phyloP scores from a whole-genome alignment of 768 basidiomycete genomes.

The Atractiella rhizophila region DNA sequence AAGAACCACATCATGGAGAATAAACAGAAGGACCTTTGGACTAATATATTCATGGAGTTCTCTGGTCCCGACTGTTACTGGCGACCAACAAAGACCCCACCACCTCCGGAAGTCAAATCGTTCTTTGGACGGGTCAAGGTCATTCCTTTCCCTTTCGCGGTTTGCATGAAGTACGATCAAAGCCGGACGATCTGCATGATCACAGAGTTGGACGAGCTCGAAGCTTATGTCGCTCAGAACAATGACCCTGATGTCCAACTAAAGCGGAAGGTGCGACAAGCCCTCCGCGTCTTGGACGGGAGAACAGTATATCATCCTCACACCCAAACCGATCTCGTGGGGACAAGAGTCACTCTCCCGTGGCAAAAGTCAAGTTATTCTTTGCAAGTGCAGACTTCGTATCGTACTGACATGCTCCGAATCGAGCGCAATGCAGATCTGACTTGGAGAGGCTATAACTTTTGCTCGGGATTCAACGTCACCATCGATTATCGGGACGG shows the following conservation, averaged over 20 bases:
- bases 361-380: slow-evolving; percentile 32
- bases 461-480: slow-evolving; percentile 33
- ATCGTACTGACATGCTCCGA: background rate
- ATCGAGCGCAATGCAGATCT: slow-evolving; percentile 12
- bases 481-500: slow-evolving; percentile 29
- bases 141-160: slow-evolving; percentile 50
- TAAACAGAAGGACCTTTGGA: slow-evolving; percentile 29
- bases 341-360: slow-evolving; percentile 28
- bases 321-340: slow-evolving; percentile 31
- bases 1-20: slow-evolving; percentile 27
- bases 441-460: slow-evolving; percentile 9
- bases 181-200: background rate
- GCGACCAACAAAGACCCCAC: slow-evolving; percentile 17
- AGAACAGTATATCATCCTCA: slow-evolving; percentile 40
- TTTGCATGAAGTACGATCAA: slow-evolving; percentile 25
- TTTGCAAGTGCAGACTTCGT: slow-evolving; percentile 28
- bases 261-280: slow-evolving; percentile 34
- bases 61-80: slow-evolving; percentile 53
- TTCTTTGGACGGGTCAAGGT: slow-evolving; percentile 57
- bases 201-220: slow-evolving; percentile 2
- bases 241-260: slow-evolving; percentile 28
- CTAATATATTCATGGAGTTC: slow-evolving; percentile 32
- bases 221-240: slow-evolving; percentile 34
- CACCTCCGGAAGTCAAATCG: slow-evolving; percentile 24
- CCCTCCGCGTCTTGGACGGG: slow-evolving; percentile 41